A percentile compares a stretch with the other conserved stretches of the same genome.
phyloP scores from a whole-genome alignment of 1,284 basidiomycete genomes.

The Cryptococcus maquisensis region DNA sequence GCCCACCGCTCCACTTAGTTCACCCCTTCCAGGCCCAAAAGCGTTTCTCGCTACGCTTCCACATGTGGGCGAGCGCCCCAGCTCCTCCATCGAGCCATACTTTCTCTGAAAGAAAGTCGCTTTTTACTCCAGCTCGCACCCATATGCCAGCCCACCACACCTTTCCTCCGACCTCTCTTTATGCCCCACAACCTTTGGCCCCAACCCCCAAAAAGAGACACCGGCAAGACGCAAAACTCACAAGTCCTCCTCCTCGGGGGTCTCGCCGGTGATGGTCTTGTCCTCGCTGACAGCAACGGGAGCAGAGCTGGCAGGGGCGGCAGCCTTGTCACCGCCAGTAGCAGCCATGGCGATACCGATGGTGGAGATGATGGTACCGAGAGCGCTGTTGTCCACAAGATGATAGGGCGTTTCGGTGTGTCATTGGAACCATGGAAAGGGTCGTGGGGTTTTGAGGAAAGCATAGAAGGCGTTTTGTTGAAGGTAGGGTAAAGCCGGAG shows the following conservation, averaged over 20 bases:
- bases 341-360: conserved; percentile 35
- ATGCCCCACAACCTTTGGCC: not conserved
- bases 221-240: conserved; percentile 15
- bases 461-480: not conserved
- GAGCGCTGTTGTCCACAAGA: conserved; percentile 24
- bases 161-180: not conserved
- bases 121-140: too few species aligned
- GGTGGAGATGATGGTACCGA: conserved; percentile 42
- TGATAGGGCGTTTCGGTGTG: not conserved
- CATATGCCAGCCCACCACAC: not conserved
- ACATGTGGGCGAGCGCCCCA: too few species aligned
- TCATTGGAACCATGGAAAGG: not conserved
- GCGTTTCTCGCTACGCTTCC: too few species aligned
- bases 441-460: not conserved
- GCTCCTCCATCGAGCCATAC: too few species aligned
- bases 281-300: conserved; percentile 25
- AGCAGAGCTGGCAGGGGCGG: conserved; percentile 9
- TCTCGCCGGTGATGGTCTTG: conserved; percentile 21
- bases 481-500: not conserved
- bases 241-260: conserved; percentile 39
- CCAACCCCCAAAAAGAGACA: not conserved
- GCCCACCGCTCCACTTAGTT: too few species aligned
- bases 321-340: conserved; percentile 32
- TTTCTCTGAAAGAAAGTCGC: too few species aligned
- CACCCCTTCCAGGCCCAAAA: too few species aligned